These are phyloP conservation scores for Yamadazyma dushanensis DNA, from an alignment of 1,139 yeast species.

Conservation along the genomic window DNA sequence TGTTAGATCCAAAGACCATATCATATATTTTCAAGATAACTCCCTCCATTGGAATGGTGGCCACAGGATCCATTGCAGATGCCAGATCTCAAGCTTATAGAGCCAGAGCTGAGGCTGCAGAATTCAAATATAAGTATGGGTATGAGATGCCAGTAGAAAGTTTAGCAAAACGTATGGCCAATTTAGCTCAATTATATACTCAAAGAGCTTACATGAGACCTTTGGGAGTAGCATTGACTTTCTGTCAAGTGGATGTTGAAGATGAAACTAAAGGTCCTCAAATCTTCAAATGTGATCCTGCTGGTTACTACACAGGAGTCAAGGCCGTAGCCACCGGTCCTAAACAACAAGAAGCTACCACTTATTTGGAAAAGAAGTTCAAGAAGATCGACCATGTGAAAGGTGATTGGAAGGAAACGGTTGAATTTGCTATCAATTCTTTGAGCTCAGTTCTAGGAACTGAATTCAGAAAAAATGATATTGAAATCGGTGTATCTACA, in stretches of 20 bases:
- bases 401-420: slow-evolving; percentile 88
- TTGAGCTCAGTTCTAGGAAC: slow-evolving; percentile 86
- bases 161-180: slow-evolving; percentile 92
- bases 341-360: slow-evolving; percentile 93
- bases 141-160: slow-evolving; percentile 97
- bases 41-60: slow-evolving; percentile 81
- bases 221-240: slow-evolving; percentile 87
- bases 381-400: slow-evolving; percentile 72
- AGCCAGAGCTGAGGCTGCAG: slow-evolving; percentile 93
- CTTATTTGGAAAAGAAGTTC: slow-evolving; percentile 86
- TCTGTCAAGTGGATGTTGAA: slow-evolving; percentile 63
- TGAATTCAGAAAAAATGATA: slow-evolving; percentile 89
- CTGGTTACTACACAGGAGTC: slow-evolving; percentile 90
- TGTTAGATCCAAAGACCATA: slow-evolving; percentile 82
- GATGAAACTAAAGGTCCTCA: slow-evolving; percentile 93
- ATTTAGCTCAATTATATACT: slow-evolving; percentile 89
- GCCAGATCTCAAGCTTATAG: slow-evolving; percentile 88
- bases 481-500: slow-evolving; percentile 90
- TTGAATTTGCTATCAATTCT: slow-evolving; percentile 85
- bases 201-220: slow-evolving; percentile 99
- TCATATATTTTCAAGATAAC: slow-evolving; percentile 84
- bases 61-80: slow-evolving; percentile 96
- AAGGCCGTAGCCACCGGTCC: slow-evolving; percentile 97
- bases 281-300: slow-evolving; percentile 92
- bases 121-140: slow-evolving; percentile 90